phyloP scores from a whole-genome alignment of 179 eudicot species.

The Spergularia azorica region DNA sequence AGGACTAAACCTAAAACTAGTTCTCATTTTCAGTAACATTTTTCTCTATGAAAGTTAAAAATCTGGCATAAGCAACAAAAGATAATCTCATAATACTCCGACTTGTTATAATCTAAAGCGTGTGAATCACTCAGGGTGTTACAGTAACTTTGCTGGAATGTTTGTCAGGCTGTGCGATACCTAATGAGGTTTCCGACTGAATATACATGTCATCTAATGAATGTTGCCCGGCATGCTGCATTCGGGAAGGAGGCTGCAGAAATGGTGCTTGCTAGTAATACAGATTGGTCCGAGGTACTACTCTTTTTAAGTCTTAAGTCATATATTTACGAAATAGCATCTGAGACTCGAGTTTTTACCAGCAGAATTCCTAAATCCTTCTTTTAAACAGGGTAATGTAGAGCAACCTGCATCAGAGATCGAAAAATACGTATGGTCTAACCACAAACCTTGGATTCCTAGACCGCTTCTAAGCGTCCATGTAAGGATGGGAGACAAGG shows the following conservation, averaged over 20 bases:
- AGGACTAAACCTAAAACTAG: no score
- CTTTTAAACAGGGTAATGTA: slow-evolving; percentile 36
- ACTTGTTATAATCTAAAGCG: no score
- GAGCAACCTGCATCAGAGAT: slow-evolving; percentile 38
- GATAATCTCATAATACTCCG: no score
- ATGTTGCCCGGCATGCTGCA: slow-evolving; percentile 75
- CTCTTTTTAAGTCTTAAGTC: not conserved
- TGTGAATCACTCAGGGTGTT: not conserved
- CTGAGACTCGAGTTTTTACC: not conserved
- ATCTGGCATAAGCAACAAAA: no score
- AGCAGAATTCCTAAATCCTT: not conserved
- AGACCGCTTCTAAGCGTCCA: slow-evolving; percentile 88
- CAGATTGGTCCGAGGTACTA: slow-evolving; percentile 43
- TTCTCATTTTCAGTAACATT: no score
- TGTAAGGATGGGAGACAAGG: slow-evolving; percentile 97
- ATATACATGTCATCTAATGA: slow-evolving; percentile 78
- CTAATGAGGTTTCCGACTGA: slow-evolving; percentile 85
- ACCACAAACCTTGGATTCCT: slow-evolving; percentile 83
- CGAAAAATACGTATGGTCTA: slow-evolving; percentile 85
- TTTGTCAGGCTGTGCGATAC: slow-evolving; percentile 77
- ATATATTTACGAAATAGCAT: not conserved
- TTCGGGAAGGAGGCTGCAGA: slow-evolving; percentile 87
- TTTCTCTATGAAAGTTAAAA: no score
- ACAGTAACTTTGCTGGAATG: not conserved
- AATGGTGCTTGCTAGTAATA: slow-evolving; percentile 52